A percentile compares a stretch with the other conserved stretches of the same genome.
These are phyloP conservation scores for Solanum sejunctum DNA, from an alignment of 257 asterid genomes.

Conservation along the genomic window DNA sequence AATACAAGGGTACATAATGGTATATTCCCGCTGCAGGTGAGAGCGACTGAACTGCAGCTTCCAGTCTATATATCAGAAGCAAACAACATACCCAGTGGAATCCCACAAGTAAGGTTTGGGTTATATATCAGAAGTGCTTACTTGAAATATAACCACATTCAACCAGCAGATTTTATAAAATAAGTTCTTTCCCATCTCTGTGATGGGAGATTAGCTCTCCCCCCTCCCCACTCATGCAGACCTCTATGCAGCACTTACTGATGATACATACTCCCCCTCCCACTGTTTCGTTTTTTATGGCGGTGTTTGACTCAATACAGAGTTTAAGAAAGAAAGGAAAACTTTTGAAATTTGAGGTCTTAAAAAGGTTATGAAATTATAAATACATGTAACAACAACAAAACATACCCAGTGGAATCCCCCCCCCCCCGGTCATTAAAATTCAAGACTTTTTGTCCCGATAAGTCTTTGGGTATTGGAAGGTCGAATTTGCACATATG, in stretches of 20 bases:
- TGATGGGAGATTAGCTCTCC: not conserved
- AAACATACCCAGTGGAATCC: too few relatives aligned
- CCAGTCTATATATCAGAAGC: not conserved
- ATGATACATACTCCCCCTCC: not conserved
- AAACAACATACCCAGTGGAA: too few relatives aligned
- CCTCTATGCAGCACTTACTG: not conserved
- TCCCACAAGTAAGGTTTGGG: too few relatives aligned
- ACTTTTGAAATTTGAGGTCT: not conserved
- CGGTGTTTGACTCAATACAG: not conserved
- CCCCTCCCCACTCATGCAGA: not conserved
- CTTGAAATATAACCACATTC: not conserved
- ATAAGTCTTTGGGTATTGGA: not conserved
- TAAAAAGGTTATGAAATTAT: not conserved
- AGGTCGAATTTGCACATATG: not conserved
- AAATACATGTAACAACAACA: not conserved
- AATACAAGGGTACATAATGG: not conserved
- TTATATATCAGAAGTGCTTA: not conserved
- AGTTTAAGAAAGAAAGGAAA: not conserved
- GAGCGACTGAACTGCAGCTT: not conserved
- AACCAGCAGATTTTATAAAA: not conserved
- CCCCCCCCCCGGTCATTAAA: not conserved
- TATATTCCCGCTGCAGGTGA: not conserved
- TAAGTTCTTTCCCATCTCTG: not conserved
- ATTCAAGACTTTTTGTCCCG: not conserved
- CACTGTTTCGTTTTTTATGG: not conserved